A percentile compares a stretch with the other conserved stretches of the same genome.
Conservation (phyloP, 2,329 filamentous ascomycete genomes). For the Beauveria sp. region DNA sequence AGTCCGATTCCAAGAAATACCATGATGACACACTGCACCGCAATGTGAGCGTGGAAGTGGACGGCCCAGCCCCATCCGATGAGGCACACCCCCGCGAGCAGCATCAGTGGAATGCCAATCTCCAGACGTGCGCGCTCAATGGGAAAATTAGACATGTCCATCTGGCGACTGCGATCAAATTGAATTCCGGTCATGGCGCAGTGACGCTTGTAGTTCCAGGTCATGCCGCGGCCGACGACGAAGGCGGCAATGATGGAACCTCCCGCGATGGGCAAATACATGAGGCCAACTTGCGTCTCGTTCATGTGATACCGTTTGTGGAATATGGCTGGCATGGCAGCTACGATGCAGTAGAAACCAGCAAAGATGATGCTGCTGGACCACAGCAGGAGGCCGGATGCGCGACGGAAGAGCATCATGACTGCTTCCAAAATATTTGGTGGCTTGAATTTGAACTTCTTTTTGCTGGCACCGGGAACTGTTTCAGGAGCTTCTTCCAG, state of each 20-base stretch:
- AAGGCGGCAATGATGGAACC: conserved; percentile 41
- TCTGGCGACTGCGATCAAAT: conserved; percentile 45
- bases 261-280: conserved; percentile 43
- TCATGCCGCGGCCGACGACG: conserved; percentile 48
- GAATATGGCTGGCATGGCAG: conserved; percentile 38
- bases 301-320: conserved; percentile 49
- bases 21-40: conserved; percentile 39
- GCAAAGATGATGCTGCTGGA: conserved; percentile 39
- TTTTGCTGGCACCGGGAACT: neutral
- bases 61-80: conserved; percentile 47
- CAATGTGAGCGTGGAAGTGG: conserved; percentile 32
- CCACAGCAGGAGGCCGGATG: conserved; percentile 36
- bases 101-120: conserved; percentile 42
- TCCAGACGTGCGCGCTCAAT: conserved; percentile 45
- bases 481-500: neutral
- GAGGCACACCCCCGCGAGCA: conserved; percentile 39
- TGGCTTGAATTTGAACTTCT: conserved; percentile 27
- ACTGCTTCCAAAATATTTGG: conserved; percentile 36
- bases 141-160: conserved; percentile 40
- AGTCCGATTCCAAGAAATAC: conserved; percentile 40
- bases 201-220: conserved; percentile 60
- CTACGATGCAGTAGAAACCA: conserved; percentile 41
- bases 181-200: conserved; percentile 44
- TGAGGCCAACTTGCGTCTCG: conserved; percentile 46
- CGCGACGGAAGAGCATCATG: conserved; percentile 33